A percentile compares a stretch with the other conserved stretches of the same genome.
These are phyloP conservation scores for Fusarium sp. DNA, from an alignment of 2,329 filamentous ascomycete genomes.

Conservation along the genomic window DNA sequence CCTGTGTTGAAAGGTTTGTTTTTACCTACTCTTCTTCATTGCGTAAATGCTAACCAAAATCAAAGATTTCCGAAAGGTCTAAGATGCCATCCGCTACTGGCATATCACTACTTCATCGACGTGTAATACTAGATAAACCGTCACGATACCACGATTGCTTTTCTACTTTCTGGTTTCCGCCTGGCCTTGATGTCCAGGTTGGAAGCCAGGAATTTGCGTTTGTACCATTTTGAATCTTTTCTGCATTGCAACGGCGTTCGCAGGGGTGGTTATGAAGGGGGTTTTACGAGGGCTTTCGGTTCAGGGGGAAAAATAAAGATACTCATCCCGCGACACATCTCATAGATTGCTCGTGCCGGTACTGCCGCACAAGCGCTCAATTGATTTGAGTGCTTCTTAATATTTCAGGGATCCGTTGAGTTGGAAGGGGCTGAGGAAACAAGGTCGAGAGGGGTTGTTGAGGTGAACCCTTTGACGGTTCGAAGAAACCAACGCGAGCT, in stretches of 20 bases:
- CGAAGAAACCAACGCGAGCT: conserved; percentile 16
- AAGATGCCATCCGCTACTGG: conserved; percentile 42
- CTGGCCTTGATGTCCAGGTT: conserved; percentile 42
- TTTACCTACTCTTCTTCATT: conserved; percentile 15
- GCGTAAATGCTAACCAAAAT: rapidly evolving
- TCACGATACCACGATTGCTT: conserved; percentile 62
- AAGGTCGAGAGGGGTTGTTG: conserved; percentile 20
- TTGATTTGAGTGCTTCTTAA: conserved; percentile 47
- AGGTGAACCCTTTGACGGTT: conserved; percentile 11
- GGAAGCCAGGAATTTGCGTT: conserved; percentile 36
- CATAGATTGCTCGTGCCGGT: conserved; percentile 55
- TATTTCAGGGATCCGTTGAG: conserved; percentile 45
- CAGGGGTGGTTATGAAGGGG: conserved; percentile 48
- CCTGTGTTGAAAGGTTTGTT: conserved; percentile 86
- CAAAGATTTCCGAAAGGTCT: conserved; percentile 69
- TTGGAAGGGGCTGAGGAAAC: conserved; percentile 31
- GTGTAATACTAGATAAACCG: conserved; percentile 57
- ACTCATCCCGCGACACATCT: conserved; percentile 52
- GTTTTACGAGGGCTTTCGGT: conserved; percentile 48
- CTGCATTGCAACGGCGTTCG: conserved; percentile 71
- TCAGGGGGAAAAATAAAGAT: conserved; percentile 51
- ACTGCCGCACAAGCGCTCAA: conserved; percentile 41
- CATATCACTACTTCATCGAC: conserved; percentile 34
- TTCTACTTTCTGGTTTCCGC: conserved; percentile 27
- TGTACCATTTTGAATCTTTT: conserved; percentile 54